phyloP scores from a whole-genome alignment of 2,329 filamentous ascomycete genomes.

The Scytalidium lignicola region DNA sequence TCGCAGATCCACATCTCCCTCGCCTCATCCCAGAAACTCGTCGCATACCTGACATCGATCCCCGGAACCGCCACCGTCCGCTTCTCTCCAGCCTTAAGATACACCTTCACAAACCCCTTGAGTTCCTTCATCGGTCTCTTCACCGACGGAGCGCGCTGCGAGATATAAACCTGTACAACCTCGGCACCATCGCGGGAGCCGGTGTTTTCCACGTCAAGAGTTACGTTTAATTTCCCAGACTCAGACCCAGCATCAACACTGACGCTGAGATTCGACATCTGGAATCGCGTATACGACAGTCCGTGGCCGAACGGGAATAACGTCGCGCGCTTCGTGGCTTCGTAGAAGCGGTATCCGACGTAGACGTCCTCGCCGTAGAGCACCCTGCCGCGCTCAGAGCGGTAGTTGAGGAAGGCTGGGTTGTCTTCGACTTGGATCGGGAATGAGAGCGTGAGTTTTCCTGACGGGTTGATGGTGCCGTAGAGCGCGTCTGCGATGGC shows the following conservation, averaged over 20 bases:
- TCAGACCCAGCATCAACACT: constrained; percentile 38
- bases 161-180: constrained; percentile 52
- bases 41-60: constrained; percentile 54
- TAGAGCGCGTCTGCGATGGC: constrained; percentile 73
- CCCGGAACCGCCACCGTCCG: constrained; percentile 45
- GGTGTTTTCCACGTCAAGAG: constrained; percentile 55
- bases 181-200: constrained; percentile 48
- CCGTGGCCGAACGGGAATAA: constrained; percentile 75
- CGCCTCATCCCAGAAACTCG: constrained; percentile 40
- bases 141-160: constrained; percentile 45
- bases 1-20: constrained; percentile 60
- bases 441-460: constrained; percentile 69
- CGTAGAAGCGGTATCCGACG: constrained; percentile 75
- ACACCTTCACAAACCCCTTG: constrained; percentile 59
- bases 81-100: constrained; percentile 51
- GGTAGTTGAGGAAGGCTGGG: constrained; percentile 70
- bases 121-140: constrained; percentile 55
- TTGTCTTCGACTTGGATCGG: constrained; percentile 63
- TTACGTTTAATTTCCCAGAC: constrained; percentile 36
- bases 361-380: constrained; percentile 77
- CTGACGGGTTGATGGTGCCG: constrained; percentile 67
- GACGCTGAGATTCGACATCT: constrained; percentile 43
- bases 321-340: constrained; percentile 56
- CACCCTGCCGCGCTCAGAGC: constrained; percentile 61
- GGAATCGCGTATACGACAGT: constrained; percentile 68